Percentiles rank a stretch among this genome's conserved stretches.
Conservation (phyloP, 2,329 filamentous ascomycete genomes). For the Gnomoniopsis sp. region DNA sequence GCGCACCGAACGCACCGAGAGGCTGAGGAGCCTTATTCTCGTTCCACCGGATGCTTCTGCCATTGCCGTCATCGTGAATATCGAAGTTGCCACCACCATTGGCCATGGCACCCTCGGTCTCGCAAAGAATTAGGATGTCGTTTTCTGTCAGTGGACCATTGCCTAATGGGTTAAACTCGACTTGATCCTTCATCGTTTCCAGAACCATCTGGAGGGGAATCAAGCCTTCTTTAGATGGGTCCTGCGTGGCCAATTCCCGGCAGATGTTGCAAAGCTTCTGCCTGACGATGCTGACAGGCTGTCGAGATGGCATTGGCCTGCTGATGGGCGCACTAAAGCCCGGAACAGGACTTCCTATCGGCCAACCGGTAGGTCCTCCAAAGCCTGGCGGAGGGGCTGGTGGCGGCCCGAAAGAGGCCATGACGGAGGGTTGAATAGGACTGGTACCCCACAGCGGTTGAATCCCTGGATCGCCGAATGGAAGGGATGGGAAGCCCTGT, state of each 20-base stretch:
- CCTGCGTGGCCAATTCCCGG: slow-evolving; percentile 48
- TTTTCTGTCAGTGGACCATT: slow-evolving; percentile 44
- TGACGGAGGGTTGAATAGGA: slow-evolving; percentile 22
- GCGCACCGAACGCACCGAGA: slow-evolving; percentile 49
- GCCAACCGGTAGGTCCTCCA: slow-evolving; percentile 32
- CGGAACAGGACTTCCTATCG: slow-evolving; percentile 23
- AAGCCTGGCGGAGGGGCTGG: slow-evolving; percentile 47
- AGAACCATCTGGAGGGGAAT: slow-evolving; percentile 51
- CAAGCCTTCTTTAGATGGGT: slow-evolving; percentile 56
- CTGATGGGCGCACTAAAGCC: slow-evolving; percentile 29
- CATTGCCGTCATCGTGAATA: slow-evolving; percentile 50
- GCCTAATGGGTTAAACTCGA: slow-evolving; percentile 48
- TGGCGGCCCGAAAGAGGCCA: slow-evolving; percentile 19
- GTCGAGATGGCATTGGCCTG: slow-evolving; percentile 32
- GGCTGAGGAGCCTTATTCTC: slow-evolving; percentile 34
- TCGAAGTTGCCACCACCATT: slow-evolving; percentile 93
- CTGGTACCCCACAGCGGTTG: slow-evolving; percentile 19
- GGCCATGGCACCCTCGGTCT: slow-evolving; percentile 79
- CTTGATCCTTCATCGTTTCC: slow-evolving; percentile 60
- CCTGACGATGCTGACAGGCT: slow-evolving; percentile 68
- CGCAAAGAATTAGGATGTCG: slow-evolving; percentile 80
- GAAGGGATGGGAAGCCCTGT: slow-evolving; percentile 37
- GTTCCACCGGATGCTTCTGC: slow-evolving; percentile 49
- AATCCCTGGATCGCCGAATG: slow-evolving; percentile 20
- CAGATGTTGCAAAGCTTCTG: slow-evolving; percentile 76